These are phyloP conservation scores for Acanthamoeba pearcei DNA, from an alignment of 208 protist species.

Conservation along the genomic window DNA sequence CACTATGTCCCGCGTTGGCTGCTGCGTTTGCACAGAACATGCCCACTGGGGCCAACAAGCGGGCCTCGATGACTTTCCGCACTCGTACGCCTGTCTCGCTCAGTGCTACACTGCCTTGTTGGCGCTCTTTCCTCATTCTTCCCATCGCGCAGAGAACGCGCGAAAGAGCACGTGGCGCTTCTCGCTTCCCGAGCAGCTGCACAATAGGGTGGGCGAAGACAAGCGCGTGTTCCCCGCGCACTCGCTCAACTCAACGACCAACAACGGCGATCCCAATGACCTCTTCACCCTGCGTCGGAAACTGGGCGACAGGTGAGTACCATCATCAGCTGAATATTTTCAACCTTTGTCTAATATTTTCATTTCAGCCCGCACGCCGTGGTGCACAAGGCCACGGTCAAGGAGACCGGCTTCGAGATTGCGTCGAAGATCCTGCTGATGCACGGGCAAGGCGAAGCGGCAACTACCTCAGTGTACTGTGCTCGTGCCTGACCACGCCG, in stretches of 20 bases:
- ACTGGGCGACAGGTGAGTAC: conserved; percentile 34
- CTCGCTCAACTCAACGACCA: neutral
- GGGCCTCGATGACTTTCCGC: neutral
- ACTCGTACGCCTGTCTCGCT: neutral
- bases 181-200: conserved; percentile 58
- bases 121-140: no score
- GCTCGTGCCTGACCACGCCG: no score
- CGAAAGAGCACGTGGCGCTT: conserved; percentile 65
- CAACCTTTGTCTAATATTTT: no score
- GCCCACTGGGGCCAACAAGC: neutral
- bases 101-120: no score
- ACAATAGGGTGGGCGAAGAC: conserved; percentile 46
- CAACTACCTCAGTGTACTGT: neutral
- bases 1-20: neutral
- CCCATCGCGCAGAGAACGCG: neutral
- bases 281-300: conserved; percentile 24
- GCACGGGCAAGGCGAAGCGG: neutral
- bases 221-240: conserved; percentile 44
- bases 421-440: conserved; percentile 25
- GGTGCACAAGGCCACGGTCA: conserved; percentile 39
- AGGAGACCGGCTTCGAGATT: conserved; percentile 55
- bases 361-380: neutral
- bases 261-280: conserved; percentile 43
- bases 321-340: no score
- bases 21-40: neutral